Conservation (phyloP, 2,329 filamentous ascomycete species). For the Emmonsiellopsis sp. region DNA sequence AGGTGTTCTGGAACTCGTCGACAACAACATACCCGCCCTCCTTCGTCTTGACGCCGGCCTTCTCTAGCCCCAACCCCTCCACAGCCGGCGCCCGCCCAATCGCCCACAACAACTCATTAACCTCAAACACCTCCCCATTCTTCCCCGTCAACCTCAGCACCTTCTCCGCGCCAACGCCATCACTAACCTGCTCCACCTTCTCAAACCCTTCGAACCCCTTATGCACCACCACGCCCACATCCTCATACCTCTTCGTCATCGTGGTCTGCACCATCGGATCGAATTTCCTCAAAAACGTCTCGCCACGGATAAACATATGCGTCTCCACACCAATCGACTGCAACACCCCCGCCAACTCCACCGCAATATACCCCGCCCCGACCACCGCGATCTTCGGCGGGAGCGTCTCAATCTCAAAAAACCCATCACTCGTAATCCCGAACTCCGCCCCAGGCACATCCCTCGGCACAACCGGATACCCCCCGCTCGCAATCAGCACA, state of each 20-base stretch:
- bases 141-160: constrained; percentile 34
- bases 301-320: constrained; percentile 41
- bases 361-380: constrained; percentile 43
- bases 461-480: constrained; percentile 34
- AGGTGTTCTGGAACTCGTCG: constrained; percentile 44
- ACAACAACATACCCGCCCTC: constrained; percentile 34
- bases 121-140: constrained; percentile 34
- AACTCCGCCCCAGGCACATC: constrained; percentile 37
- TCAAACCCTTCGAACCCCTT: constrained; percentile 38
- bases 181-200: constrained; percentile 36
- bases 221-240: constrained; percentile 39
- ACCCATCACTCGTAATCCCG: constrained; percentile 43
- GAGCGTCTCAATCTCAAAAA: constrained; percentile 42
- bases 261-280: constrained; percentile 45
- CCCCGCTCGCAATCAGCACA: constrained; percentile 41
- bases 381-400: constrained; percentile 42
- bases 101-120: constrained; percentile 44
- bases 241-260: constrained; percentile 43
- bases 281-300: constrained; percentile 41
- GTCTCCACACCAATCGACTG: constrained; percentile 41
- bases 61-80: constrained; percentile 32
- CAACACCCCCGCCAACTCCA: constrained; percentile 43
- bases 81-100: constrained; percentile 39
- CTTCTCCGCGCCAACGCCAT: constrained; percentile 39
- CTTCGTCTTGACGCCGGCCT: constrained; percentile 33